Conservation (phyloP, 768 basidiomycete genomes). For the Hygrophoropsis aurantiaca region DNA sequence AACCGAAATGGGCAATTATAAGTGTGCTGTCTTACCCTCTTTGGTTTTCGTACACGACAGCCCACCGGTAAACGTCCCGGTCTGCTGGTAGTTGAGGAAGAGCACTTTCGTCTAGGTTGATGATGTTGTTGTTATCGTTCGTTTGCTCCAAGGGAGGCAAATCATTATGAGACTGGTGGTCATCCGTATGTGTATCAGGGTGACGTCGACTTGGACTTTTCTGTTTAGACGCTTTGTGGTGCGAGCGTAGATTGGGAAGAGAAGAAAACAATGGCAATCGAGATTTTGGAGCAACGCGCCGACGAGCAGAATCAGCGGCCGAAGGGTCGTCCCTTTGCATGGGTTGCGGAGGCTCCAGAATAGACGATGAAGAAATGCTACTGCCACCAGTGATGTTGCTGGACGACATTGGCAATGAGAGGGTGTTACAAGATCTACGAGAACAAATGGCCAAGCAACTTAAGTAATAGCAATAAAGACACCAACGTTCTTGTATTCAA, state of each 20-base stretch:
- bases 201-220: background rate
- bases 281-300: constrained; percentile 40
- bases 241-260: constrained; percentile 26
- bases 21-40: constrained; percentile 56
- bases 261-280: constrained; percentile 32
- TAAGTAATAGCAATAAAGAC: background rate
- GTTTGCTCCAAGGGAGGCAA: constrained; percentile 1
- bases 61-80: constrained; percentile 70
- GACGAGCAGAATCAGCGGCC: constrained; percentile 46
- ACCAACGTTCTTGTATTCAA: too few species aligned
- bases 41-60: constrained; percentile 79
- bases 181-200: background rate
- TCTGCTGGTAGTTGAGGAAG: constrained; percentile 28
- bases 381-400: background rate
- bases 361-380: background rate
- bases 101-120: constrained; percentile 28
- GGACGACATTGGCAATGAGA: background rate
- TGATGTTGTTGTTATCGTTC: constrained; percentile 19
- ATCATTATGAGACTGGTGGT: background rate
- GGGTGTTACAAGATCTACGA: background rate
- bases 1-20: constrained; percentile 1
- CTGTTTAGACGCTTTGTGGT: constrained; percentile 2
- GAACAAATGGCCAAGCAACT: background rate
- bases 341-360: constrained; percentile 36
- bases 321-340: constrained; percentile 42